A percentile compares a stretch with the other conserved stretches of the same genome.
phyloP scores from a whole-genome alignment of 192 early-diverging fungal genomes.

The Backusella sp. region DNA sequence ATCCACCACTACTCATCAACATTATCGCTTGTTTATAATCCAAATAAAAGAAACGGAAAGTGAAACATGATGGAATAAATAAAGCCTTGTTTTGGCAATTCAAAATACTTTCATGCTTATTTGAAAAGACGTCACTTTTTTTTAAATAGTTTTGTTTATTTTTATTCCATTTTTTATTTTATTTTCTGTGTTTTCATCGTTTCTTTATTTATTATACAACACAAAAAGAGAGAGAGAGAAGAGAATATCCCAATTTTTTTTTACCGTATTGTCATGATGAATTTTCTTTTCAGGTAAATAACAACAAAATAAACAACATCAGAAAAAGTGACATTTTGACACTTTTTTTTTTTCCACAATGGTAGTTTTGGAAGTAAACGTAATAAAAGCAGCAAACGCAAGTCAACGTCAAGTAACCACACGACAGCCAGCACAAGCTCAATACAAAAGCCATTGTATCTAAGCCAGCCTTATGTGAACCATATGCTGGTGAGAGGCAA shows the following conservation, averaged over 20 bases:
- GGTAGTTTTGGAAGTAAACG: neutral
- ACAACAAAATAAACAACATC: neutral
- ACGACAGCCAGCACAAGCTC: neutral
- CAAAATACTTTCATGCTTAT: neutral
- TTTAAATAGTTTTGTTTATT: neutral
- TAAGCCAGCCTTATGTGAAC: conserved; percentile 66
- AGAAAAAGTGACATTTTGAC: neutral
- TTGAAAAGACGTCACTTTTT: neutral
- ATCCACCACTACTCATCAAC: too few relatives aligned
- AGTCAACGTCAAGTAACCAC: neutral
- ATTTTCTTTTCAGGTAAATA: neutral
- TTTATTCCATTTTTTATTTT: neutral
- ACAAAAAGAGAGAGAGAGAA: neutral
- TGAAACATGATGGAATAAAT: too few relatives aligned
- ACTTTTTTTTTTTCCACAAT: neutral
- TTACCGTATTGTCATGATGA: neutral
- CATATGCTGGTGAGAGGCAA: conserved; percentile 89
- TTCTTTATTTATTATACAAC: neutral
- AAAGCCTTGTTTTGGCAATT: neutral
- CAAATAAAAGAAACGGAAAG: too few relatives aligned
- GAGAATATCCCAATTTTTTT: neutral
- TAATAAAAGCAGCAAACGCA: neutral
- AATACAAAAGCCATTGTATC: conserved; percentile 42
- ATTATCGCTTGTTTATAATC: too few relatives aligned
- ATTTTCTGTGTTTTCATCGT: neutral